Evolutionary conservation across 2,329 filamentous ascomycete genomes (phyloP), one percentile per base, ranked within the genome.

Genomic region (Cladosporium austrohemisphaericum): DNA sequence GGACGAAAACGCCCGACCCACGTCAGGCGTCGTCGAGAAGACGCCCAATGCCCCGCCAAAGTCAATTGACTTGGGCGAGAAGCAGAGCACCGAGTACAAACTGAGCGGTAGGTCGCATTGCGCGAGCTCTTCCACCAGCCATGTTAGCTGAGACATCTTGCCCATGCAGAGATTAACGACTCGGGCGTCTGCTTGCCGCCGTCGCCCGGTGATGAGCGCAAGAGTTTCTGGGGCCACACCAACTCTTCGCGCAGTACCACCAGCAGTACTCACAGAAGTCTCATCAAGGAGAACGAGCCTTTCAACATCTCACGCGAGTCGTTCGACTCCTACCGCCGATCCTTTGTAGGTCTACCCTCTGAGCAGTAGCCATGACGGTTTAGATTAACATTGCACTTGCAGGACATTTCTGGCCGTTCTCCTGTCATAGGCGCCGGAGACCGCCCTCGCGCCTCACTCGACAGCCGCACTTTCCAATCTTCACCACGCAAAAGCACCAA

Each of bases 291-390:
- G 54, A 91, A 90, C 60, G 92, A 97, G 65, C 90, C 86, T 11
- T 97, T 97, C 67, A 89, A 86, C 55, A 97, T 97, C 66, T 95
- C 91, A 29, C 81, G 92, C 62, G 93, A 97, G 71, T 96, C 91
- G 2, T 97, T 97, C 64, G 93, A 97, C 67, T 95, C 91, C 3
- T 97, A 97, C 71, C 80, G 93, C 55, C 83, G 93, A 62, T 96
- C 91, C 56, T 97, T 97, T 74, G 92, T 95, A 79, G 60, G 85
- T 76, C 11, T n/a, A n/a, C 29, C 33, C 22, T 23, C 37, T 14
- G 23, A 18, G 43, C 23, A 20, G 14, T 32, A 5, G 18, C n/a
- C 14, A 22, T 40, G 41, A n/a, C 8, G 19, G 6, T 3, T 22
- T 33, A 13, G 41, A 40, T 50, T 53, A 37, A 55, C 49, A 14